phyloP scores from a whole-genome alignment of 1,284 basidiomycete species.

The Apiotrichum mycotoxinovorans region DNA sequence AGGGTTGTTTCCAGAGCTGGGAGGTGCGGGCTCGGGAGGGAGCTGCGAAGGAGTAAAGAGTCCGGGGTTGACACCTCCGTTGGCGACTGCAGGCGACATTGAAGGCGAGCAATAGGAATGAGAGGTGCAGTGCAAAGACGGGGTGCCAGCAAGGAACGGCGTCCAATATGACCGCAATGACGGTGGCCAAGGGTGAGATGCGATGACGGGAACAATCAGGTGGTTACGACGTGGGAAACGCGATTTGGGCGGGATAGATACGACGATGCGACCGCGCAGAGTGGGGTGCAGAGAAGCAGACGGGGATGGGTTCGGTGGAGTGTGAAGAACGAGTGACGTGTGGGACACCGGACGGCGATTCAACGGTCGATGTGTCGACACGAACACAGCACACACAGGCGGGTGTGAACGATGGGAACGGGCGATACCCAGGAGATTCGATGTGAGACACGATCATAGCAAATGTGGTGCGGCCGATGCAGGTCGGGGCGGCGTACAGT shows the following conservation, averaged over 20 bases:
- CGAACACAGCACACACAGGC: background rate
- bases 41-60: conserved; percentile 15
- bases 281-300: too few species aligned
- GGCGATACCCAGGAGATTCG: too few species aligned
- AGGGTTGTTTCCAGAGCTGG: conserved; percentile 12
- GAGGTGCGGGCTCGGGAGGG: background rate
- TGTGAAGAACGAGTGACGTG: background rate
- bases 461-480: too few species aligned
- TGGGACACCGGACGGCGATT: background rate
- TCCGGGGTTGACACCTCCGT: conserved; percentile 20
- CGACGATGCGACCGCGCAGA: too few species aligned
- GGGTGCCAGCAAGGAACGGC: too few species aligned
- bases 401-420: background rate
- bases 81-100: conserved; percentile 1
- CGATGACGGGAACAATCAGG: too few species aligned
- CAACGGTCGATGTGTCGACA: background rate
- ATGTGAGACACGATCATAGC: background rate
- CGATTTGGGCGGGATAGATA: too few species aligned
- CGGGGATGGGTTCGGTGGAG: background rate
- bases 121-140: background rate
- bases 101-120: background rate
- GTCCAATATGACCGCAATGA: too few species aligned
- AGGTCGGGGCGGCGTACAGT: too few species aligned
- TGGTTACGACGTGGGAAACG: too few species aligned
- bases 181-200: too few species aligned